Evolutionary conservation across 2,329 filamentous ascomycete species (phyloP).

Genomic region (Nigrospora osmanthi): DNA sequence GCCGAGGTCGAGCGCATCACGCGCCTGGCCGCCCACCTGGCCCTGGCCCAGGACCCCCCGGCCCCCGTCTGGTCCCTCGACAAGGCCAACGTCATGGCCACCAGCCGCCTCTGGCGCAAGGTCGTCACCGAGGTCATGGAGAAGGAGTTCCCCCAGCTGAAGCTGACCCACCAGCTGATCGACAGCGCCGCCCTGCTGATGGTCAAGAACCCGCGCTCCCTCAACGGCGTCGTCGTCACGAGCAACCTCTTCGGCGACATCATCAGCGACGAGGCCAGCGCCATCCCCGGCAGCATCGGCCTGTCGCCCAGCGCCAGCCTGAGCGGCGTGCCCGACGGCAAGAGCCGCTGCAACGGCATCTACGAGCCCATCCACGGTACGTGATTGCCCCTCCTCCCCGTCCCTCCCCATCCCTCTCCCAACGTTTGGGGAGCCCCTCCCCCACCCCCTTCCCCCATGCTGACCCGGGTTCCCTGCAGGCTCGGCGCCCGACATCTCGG

Average conservation of each 20-base stretch:
- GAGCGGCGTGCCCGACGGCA: slow-evolving; percentile 78
- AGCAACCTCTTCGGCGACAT: slow-evolving; percentile 96
- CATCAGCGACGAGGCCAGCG: slow-evolving; percentile 88
- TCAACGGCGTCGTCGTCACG: slow-evolving; percentile 88
- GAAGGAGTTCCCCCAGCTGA: slow-evolving; percentile 81
- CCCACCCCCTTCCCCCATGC: neutral
- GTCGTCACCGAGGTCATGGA: slow-evolving; percentile 77
- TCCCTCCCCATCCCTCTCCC: too few relatives aligned
- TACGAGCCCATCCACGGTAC: slow-evolving; percentile 96
- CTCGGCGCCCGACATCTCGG: slow-evolving; percentile 88
- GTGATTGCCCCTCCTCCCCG: slow-evolving; percentile 11
- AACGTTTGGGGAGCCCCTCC: neutral
- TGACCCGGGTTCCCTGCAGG: slow-evolving; percentile 34
- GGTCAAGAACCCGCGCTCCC: slow-evolving; percentile 81
- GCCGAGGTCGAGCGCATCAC: slow-evolving; percentile 84
- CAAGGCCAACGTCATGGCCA: slow-evolving; percentile 95
- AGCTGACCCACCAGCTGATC: slow-evolving; percentile 83
- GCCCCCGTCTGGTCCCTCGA: slow-evolving; percentile 80
- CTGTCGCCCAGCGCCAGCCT: slow-evolving; percentile 83
- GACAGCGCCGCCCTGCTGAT: slow-evolving; percentile 97
- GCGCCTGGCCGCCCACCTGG: slow-evolving; percentile 72
- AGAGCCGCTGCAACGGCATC: slow-evolving; percentile 81
- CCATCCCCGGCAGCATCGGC: slow-evolving; percentile 86
- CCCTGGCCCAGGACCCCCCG: slow-evolving; percentile 67
- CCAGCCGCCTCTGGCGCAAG: slow-evolving; percentile 82